Evolutionary conservation across 768 basidiomycete genomes (phyloP), one percentile per base, ranked within the genome.

Genomic region (Boletus huronensis): DNA sequence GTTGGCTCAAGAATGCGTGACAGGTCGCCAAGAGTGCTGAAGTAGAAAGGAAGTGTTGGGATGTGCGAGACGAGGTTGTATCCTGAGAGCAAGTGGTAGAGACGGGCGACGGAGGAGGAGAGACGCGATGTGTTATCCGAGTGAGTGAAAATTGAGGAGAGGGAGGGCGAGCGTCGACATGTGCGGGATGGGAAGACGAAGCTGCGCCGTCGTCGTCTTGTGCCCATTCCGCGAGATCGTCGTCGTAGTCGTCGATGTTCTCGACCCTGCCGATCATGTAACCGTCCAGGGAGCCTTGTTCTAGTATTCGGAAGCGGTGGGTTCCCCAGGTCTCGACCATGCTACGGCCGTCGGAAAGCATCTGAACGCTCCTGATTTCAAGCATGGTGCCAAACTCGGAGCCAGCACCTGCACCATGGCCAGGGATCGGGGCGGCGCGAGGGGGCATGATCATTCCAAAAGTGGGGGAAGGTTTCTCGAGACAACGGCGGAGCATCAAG

Each of bases 401-500:
- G 42, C 69, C 67, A 13, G 55, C 35, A 5, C 46, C 56, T 29
- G 64, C 14, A 17, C 62, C 62, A 38, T 63, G 63, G 50, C 56
- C 60, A 11, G 54, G 38, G 25, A 63, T 57, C 8, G 66, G 67
- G 3, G 72, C 67, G 1, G 75, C 71, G 23, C 74, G 67, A 21
- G 81, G 77, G 14, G 90, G 85, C 75, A 96, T 85, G 64, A 97
- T 81, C 91, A 98, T 98, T 35, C 96, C 96, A 70, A 98, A 97
- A 23, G 79, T 77, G n/a, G 90, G 90, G 40, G 74, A 75, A 5
- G 82, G 76, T 16, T 80, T 83, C 63, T 92, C 87, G 53, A 98
- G 85, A 68, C 90, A 93, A n/a, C 96, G 85, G 23, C 96, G 88
- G 50, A 98, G 86, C 96, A 98, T 98, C 48, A 98, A 79, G 7